Evolutionary conservation across 257 asterid genomes (phyloP).

Genomic region (Anisodus tanguticus): DNA sequence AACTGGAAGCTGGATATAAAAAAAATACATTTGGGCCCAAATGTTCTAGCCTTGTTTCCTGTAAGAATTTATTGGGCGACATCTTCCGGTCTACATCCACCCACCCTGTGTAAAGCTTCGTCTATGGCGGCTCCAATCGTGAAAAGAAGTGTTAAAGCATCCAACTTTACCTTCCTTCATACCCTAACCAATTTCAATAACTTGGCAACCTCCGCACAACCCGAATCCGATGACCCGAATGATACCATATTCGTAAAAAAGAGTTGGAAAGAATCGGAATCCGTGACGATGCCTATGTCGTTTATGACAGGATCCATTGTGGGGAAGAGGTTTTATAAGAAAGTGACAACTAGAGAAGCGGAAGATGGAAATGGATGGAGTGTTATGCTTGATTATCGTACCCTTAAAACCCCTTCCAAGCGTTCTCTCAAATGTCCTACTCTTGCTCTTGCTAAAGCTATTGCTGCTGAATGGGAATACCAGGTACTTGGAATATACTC

Average conservation of each 20-base stretch:
- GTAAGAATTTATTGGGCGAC: background rate
- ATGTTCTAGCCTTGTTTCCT: background rate
- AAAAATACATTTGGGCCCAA: too few species aligned
- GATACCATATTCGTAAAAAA: slow-evolving; percentile 49
- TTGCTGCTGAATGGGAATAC: slow-evolving; percentile 98
- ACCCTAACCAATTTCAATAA: slow-evolving; percentile 40
- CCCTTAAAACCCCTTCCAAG: slow-evolving; percentile 86
- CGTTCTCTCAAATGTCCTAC: slow-evolving; percentile 84
- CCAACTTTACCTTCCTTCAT: slow-evolving; percentile 35
- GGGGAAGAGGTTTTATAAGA: slow-evolving; percentile 79
- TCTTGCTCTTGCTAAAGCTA: slow-evolving; percentile 80
- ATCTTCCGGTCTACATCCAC: background rate
- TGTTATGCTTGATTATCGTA: slow-evolving; percentile 93
- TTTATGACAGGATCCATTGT: slow-evolving; percentile 96
- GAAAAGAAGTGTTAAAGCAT: slow-evolving; percentile 53
- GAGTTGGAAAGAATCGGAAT: slow-evolving; percentile 31
- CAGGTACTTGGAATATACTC: slow-evolving; percentile 48
- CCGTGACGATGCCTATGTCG: slow-evolving; percentile 84
- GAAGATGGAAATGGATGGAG: slow-evolving; percentile 94
- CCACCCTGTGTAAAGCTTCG: background rate
- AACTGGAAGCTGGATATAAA: too few species aligned
- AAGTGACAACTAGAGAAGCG: slow-evolving; percentile 77
- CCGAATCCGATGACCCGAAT: slow-evolving; percentile 42
- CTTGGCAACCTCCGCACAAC: slow-evolving; percentile 47
- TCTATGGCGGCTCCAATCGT: slow-evolving; percentile 62